Conservation (phyloP, 768 basidiomycete genomes). For the Rhodotorula kratochvilovae region DNA sequence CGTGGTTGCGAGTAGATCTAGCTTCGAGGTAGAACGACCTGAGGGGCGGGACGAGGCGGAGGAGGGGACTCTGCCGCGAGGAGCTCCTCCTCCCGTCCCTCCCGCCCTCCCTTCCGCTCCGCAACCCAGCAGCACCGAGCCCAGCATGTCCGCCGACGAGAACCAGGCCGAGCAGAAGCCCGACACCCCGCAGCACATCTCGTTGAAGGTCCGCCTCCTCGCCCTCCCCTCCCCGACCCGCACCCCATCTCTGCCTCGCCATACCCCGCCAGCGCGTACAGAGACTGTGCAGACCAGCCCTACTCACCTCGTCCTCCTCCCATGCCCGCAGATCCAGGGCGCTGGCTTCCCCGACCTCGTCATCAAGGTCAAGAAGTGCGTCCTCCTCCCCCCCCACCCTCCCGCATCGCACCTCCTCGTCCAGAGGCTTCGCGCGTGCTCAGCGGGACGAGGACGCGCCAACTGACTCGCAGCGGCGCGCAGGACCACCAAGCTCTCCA, state of each 20-base stretch:
- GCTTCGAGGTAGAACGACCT: too few relatives aligned
- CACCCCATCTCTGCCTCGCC: background rate
- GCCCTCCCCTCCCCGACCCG: background rate
- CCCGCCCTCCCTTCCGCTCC: background rate
- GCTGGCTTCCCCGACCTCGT: slow-evolving; percentile 39
- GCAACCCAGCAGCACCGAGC: background rate
- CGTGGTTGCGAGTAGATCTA: background rate
- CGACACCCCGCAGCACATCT: slow-evolving; percentile 29
- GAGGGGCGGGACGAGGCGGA: background rate
- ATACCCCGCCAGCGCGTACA: too few relatives aligned
- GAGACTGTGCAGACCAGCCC: too few relatives aligned
- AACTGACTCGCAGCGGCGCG: too few relatives aligned
- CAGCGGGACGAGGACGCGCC: too few relatives aligned
- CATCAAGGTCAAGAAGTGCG: slow-evolving; percentile 39
- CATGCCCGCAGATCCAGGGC: slow-evolving; percentile 25
- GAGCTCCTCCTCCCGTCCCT: background rate
- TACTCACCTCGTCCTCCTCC: too few relatives aligned
- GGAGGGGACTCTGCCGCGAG: too few relatives aligned
- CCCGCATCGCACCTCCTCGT: background rate
- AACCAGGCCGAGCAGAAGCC: slow-evolving; percentile 26
- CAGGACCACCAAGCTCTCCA: slow-evolving; percentile 38
- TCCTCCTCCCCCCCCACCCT: background rate
- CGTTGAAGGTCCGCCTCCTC: slow-evolving; percentile 24
- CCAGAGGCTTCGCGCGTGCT: too few relatives aligned
- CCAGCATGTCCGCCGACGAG: background rate